These are phyloP conservation scores for Pisolithus orientalis DNA, from an alignment of 768 basidiomycete species.

Conservation along the genomic window DNA sequence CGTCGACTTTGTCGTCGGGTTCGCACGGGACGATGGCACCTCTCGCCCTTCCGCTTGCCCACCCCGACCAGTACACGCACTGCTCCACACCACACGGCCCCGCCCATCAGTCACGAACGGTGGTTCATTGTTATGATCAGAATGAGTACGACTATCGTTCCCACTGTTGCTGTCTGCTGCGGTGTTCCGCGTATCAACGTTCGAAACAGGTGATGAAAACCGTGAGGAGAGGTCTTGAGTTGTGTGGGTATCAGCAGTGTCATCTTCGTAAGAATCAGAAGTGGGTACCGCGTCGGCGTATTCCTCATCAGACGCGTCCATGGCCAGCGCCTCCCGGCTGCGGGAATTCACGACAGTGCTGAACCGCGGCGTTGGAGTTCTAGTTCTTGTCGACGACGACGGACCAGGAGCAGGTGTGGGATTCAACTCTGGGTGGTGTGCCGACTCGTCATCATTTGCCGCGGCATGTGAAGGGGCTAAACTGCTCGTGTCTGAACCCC, in stretches of 20 bases:
- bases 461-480: constrained; percentile 6
- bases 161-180: not conserved
- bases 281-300: constrained; percentile 12
- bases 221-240: not conserved
- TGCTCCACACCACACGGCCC: constrained; percentile 49
- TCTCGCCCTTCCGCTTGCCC: constrained; percentile 14
- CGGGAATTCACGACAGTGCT: constrained; percentile 18
- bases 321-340: constrained; percentile 21
- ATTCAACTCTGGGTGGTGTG: not conserved
- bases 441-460: not conserved
- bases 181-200: not conserved
- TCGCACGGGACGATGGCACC: constrained; percentile 15
- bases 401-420: constrained; percentile 1
- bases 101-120: constrained; percentile 62
- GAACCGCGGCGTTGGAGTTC: constrained; percentile 18
- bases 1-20: constrained; percentile 13
- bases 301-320: constrained; percentile 28
- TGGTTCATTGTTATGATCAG: constrained; percentile 35
- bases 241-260: not conserved
- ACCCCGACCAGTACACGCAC: constrained; percentile 18
- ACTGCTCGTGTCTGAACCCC: not conserved
- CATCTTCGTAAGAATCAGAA: not conserved
- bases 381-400: constrained; percentile 1
- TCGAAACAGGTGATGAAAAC: not conserved
- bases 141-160: constrained; percentile 12